Base-by-base conservation (phyloP, 2,329 filamentous ascomycete genomes). In the Boeremia lycopersici region DNA sequence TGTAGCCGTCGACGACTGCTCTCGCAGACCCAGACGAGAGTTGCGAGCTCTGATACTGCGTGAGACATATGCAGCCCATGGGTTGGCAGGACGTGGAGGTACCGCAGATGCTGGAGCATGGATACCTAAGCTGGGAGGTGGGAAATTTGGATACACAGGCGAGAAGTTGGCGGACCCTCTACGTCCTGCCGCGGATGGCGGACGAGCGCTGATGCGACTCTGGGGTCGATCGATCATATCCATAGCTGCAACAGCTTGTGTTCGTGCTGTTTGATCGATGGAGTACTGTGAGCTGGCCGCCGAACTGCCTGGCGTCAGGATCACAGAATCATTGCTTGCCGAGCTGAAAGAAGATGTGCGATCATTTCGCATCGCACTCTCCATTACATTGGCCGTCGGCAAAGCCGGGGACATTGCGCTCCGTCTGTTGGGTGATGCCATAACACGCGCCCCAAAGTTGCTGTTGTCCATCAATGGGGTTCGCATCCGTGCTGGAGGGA, bases 1-100 rank as follows among this genome's bases (percentile, higher is more conserved):
- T 7, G 73, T 77, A 17, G 72, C 74, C 9, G 68, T 74, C 8
- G 75, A 77, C 12, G 74, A 70, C 57, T 76, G 73, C 15, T 76
- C 74, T 47, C 73, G 67, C 9, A 76, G 63, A 19, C 67, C 64
- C 25, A 73, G 68, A 28, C 70, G 71, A 7, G 74, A 73, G 26
- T 62, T 74, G 23, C 69, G 68, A 19, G 49, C 60, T 35, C 65
- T 59, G 11, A 69, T 55, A 23, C 48, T 61, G 23, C 64, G 59
- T 33, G 69, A 57, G 2, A 75, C 69, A 42, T 72, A 75, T 6
- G 70, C 65, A 47, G 68, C 72, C 70, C 71, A 76, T 2, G 73
- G 74, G 26, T 76, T 76, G 25, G 71, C 69, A 43, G 53, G 47
- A 29, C 53, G 52, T 23, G 46, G 42, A 29, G 60, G 60, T 23